These are phyloP conservation scores for Candida ovalis DNA, from an alignment of 805 yeast genomes.

Conservation along the genomic window DNA sequence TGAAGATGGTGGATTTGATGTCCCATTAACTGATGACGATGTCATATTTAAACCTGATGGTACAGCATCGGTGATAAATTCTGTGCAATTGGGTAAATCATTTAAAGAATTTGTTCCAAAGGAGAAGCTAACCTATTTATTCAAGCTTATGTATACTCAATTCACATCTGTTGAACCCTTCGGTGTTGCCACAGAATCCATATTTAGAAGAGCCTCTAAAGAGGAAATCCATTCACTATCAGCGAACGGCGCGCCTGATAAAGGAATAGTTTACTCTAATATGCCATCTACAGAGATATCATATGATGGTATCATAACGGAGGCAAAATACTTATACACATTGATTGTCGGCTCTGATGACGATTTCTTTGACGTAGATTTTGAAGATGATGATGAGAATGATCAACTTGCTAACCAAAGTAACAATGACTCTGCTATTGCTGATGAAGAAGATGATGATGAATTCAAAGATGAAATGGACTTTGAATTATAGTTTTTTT, in stretches of 20 bases:
- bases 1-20: slow-evolving; percentile 51
- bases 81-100: slow-evolving; percentile 82
- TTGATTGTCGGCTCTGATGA: slow-evolving; percentile 88
- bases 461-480: slow-evolving; percentile 36
- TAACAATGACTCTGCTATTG: slow-evolving; percentile 31
- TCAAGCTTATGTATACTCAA: slow-evolving; percentile 62
- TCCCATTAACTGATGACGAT: slow-evolving; percentile 51
- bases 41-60: slow-evolving; percentile 54
- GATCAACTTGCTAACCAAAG: background rate
- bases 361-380: slow-evolving; percentile 94
- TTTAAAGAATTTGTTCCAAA: slow-evolving; percentile 81
- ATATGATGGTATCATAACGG: slow-evolving; percentile 86
- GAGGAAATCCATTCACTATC: slow-evolving; percentile 6
- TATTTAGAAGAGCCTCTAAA: slow-evolving; percentile 33
- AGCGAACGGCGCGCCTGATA: slow-evolving; percentile 39
- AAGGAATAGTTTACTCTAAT: slow-evolving; percentile 44
- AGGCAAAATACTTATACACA: slow-evolving; percentile 70
- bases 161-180: slow-evolving; percentile 52
- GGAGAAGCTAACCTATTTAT: slow-evolving; percentile 58
- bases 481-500: slow-evolving; percentile 27
- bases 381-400: slow-evolving; percentile 86
- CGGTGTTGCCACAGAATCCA: slow-evolving; percentile 43
- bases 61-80: slow-evolving; percentile 59
- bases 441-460: slow-evolving; percentile 33
- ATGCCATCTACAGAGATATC: slow-evolving; percentile 85